Evolutionary conservation across 148 eudicot genomes (phyloP).

Genomic region (Persicaria maculosa): DNA sequence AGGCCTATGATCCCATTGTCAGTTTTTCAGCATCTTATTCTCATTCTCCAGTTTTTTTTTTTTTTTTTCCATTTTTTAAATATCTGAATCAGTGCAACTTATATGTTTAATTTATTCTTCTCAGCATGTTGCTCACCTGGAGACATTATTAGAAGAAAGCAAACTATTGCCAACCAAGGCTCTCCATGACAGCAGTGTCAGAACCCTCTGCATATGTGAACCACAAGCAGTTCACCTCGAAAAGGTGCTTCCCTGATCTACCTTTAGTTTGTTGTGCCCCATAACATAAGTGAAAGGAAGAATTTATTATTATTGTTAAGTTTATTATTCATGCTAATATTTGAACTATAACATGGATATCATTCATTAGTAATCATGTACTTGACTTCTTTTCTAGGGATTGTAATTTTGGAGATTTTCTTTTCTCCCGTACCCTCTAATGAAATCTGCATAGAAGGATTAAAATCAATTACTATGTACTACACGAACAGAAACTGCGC

Average conservation of each 20-base stretch:
- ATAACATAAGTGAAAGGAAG: no score
- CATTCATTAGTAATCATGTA: background rate
- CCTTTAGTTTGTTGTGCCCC: background rate
- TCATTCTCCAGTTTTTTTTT: background rate
- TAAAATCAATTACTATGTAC: background rate
- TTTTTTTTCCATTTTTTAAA: background rate
- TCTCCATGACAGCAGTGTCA: constrained; percentile 69
- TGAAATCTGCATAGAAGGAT: background rate
- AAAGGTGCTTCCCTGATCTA: constrained; percentile 40
- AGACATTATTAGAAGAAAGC: constrained; percentile 61
- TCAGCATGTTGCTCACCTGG: constrained; percentile 76
- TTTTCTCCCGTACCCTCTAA: background rate
- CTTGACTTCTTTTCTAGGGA: background rate
- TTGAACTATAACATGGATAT: background rate
- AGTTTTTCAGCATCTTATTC: constrained; percentile 25
- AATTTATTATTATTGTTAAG: no score
- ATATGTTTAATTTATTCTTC: constrained; percentile 12
- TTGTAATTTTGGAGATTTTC: background rate
- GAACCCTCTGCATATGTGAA: constrained; percentile 73
- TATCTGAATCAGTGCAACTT: background rate
- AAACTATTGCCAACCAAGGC: constrained; percentile 50
- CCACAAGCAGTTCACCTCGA: constrained; percentile 47
- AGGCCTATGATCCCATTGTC: constrained; percentile 77
- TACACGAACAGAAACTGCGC: background rate
- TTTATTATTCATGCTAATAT: background rate